Conservation (phyloP, 176 grass and related monocot genomes). For the Hsuehochloa calcarea region DNA sequence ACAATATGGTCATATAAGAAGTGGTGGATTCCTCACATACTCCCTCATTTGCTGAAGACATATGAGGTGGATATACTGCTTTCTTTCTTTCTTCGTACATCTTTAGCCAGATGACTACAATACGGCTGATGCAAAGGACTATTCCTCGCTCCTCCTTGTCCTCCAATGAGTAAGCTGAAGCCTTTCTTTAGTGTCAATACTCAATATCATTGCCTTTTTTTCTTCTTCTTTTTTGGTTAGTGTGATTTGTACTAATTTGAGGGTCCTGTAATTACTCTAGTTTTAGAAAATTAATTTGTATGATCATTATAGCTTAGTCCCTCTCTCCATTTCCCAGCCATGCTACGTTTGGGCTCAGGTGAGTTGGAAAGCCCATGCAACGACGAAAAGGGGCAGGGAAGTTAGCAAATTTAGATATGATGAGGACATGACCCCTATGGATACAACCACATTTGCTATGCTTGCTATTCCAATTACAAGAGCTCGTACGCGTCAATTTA, state of each 20-base stretch:
- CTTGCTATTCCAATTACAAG: too few relatives aligned
- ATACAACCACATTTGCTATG: too few relatives aligned
- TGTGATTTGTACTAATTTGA: background rate
- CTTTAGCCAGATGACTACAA: background rate
- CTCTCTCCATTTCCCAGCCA: background rate
- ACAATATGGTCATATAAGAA: background rate
- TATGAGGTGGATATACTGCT: background rate
- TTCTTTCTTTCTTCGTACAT: background rate
- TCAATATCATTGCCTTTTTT: background rate
- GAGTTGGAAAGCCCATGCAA: background rate
- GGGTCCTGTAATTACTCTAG: background rate
- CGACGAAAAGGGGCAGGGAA: background rate
- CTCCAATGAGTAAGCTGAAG: background rate
- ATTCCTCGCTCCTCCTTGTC: background rate
- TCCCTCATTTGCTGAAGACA: background rate
- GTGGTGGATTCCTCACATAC: background rate
- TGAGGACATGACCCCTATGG: too few relatives aligned
- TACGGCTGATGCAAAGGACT: background rate
- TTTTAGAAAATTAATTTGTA: background rate
- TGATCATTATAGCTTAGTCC: conserved; percentile 5
- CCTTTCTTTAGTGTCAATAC: background rate
- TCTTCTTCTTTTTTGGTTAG: background rate
- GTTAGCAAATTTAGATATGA: background rate
- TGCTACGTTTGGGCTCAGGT: background rate
- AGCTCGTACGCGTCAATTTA: too few relatives aligned